Base-by-base conservation (phyloP, 257 asterid genomes). In the Ehretia macrophylla region DNA sequence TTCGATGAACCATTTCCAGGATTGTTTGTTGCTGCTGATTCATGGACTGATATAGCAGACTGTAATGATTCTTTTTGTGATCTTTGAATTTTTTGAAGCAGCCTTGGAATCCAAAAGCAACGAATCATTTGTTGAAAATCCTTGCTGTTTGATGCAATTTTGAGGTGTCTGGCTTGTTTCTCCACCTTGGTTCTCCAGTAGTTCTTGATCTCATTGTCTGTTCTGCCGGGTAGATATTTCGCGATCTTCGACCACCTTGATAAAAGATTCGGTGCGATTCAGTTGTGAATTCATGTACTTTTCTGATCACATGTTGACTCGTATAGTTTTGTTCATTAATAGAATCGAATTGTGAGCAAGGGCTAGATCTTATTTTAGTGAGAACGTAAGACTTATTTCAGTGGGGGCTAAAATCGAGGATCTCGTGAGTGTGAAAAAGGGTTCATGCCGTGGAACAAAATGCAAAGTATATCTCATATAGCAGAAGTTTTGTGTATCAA, bases 141-240 rank as follows among this genome's bases (percentile, higher is more conserved):
- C 11, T n/a, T 14, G 54, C 77, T 71, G 49, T 71, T 71, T 0
- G 72, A 50, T 22, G 71, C 81, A 11, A 76, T 64, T 60, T 71
- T 71, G 10, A 71, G 67, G 63, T 71, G 74, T n/a, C 72, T 40
- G 0, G 75, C 81, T 50, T 76, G 81, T 27, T 90, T 90, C 80
- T 85, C 86, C 48, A 90, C 65, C 60, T 90, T 95, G 0, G 97
- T 90, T 83, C 86, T 90, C 97, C 97, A 90, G 42, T 84, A 86
- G 23, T 90, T 90, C 69, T 90, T 81, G 14, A 77, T 77, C 21
- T 77, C 83, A 39, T 77, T 77, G 3, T 77, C 83, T 4, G 83
- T 73, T 22, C 97, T 80, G 22, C 97, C 96, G 0, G 95, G 77
- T 6, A 90, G 62, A 42, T 81, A 92, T 0, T 90, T 83, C 0